A percentile compares a stretch with the other conserved stretches of the same genome.
Evolutionary conservation across 805 yeast species (phyloP).

Genomic region (Lipomyces starkeyi): DNA sequence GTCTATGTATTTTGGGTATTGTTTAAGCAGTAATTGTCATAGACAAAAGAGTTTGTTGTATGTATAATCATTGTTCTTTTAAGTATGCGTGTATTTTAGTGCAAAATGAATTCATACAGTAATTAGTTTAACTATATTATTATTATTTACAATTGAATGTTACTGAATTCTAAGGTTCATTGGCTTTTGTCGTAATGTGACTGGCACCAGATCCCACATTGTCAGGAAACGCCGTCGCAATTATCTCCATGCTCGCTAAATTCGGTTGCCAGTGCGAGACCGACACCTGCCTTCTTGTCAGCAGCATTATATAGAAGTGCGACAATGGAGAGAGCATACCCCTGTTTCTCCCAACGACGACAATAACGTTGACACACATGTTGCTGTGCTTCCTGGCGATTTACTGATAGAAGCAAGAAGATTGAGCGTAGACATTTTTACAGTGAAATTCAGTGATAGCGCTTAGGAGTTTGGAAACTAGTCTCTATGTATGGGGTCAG

Average conservation of each 20-base stretch:
- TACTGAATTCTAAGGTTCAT: too few species aligned
- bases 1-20: slow-evolving; percentile 1
- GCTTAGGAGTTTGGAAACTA: too few species aligned
- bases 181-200: too few species aligned
- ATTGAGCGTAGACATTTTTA: too few species aligned
- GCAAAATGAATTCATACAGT: neutral
- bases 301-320: neutral
- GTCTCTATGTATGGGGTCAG: too few species aligned
- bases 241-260: neutral
- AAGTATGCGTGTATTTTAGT: neutral
- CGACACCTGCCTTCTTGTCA: neutral
- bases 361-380: too few species aligned
- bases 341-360: neutral
- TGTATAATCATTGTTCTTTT: neutral
- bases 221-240: too few species aligned
- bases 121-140: too few species aligned
- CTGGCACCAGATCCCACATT: too few species aligned
- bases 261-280: neutral
- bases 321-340: neutral
- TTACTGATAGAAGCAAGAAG: too few species aligned
- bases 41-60: neutral
- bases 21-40: neutral
- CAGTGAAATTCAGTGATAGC: too few species aligned
- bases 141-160: neutral
- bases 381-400: neutral